These are phyloP conservation scores for Aschersonia sp. DNA, from an alignment of 2,329 filamentous ascomycete species.

Conservation along the genomic window DNA sequence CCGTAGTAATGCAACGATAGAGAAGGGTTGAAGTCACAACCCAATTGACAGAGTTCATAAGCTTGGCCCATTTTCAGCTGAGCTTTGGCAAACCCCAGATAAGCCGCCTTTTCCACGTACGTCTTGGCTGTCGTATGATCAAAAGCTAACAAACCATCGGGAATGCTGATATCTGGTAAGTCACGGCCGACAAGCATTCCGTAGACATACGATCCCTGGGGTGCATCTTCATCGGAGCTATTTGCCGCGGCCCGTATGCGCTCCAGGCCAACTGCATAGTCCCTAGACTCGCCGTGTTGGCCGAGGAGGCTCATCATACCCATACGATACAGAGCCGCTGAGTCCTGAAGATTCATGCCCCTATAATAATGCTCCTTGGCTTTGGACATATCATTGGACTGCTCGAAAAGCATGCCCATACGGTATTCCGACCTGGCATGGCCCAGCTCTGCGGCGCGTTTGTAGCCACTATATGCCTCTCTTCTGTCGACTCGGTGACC, in stretches of 20 bases:
- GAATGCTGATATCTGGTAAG: constrained; percentile 77
- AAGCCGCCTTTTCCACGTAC: constrained; percentile 93
- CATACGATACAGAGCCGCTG: constrained; percentile 71
- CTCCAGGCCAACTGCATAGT: constrained; percentile 63
- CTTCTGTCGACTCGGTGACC: constrained; percentile 83
- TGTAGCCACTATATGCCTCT: constrained; percentile 81
- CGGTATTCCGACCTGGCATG: constrained; percentile 86
- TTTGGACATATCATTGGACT: constrained; percentile 81
- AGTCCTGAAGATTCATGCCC: constrained; percentile 69
- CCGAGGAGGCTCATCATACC: constrained; percentile 97
- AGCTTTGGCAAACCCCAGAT: constrained; percentile 88
- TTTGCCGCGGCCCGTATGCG: constrained; percentile 74
- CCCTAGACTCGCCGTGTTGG: constrained; percentile 79
- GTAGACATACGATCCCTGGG: constrained; percentile 88
- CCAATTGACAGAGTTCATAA: constrained; percentile 85
- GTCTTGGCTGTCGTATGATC: constrained; percentile 62
- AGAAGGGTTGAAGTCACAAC: constrained; percentile 87
- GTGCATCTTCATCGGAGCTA: constrained; percentile 86
- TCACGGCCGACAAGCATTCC: constrained; percentile 89
- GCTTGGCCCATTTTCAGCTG: constrained; percentile 95
- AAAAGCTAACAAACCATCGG: constrained; percentile 51
- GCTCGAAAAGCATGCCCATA: constrained; percentile 97
- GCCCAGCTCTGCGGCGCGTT: constrained; percentile 69
- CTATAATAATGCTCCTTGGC: constrained; percentile 81
- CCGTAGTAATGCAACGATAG: constrained; percentile 93